Evolutionary conservation across 2,329 filamentous ascomycete genomes (phyloP).

Genomic region (Coniochaeta sp.): DNA sequence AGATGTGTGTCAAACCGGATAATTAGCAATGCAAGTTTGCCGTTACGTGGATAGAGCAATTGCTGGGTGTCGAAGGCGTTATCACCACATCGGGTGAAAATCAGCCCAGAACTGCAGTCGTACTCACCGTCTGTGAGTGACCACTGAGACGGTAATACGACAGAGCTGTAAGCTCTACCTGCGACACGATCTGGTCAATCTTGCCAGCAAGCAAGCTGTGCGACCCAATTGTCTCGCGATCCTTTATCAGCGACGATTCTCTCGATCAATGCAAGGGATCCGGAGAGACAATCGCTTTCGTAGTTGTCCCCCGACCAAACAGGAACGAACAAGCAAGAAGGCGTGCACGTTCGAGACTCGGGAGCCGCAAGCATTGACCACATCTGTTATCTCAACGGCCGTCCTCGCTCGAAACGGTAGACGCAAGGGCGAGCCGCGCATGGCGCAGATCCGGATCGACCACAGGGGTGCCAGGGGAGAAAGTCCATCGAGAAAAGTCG

Average conservation of each 20-base stretch:
- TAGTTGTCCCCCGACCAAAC: background rate
- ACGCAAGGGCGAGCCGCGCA: background rate
- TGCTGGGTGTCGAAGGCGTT: background rate
- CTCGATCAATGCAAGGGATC: background rate
- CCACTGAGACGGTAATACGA: background rate
- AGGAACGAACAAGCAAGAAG: background rate
- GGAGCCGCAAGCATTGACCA: background rate
- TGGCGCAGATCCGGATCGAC: conserved; percentile 1
- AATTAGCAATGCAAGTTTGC: background rate
- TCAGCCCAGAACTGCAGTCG: background rate
- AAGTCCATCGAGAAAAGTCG: background rate
- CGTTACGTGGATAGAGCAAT: background rate
- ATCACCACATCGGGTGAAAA: background rate
- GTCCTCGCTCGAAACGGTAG: background rate
- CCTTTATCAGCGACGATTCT: background rate
- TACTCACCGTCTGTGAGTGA: background rate
- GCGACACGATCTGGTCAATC: background rate
- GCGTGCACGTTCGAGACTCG: background rate
- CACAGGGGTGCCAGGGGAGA: background rate
- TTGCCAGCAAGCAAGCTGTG: background rate
- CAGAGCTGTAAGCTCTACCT: background rate
- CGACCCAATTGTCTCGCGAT: background rate
- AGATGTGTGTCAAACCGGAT: background rate
- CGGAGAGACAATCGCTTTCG: background rate
- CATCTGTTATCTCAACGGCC: background rate